Base-by-base conservation (phyloP, 495 filamentous ascomycete species). In the Elasticomyces elasticus region DNA sequence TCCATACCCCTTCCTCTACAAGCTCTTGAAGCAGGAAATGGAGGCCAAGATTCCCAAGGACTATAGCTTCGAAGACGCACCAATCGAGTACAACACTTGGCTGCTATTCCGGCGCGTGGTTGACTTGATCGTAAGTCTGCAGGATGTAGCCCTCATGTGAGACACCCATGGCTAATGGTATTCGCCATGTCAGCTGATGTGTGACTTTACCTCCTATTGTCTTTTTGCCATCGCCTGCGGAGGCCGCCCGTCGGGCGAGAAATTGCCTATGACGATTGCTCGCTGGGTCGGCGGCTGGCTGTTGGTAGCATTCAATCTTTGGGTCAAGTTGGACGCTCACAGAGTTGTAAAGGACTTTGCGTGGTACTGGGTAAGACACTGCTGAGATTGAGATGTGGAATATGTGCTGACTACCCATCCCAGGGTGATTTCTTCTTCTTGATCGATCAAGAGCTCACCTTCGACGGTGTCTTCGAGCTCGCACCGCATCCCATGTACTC, bases 401-500 rank as follows among this genome's bases (percentile, higher is more conserved):
- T n/a, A n/a, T n/a, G n/a, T n/a, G n/a, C n/a, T n/a, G n/a, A n/a
- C n/a, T n/a, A n/a, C n/a, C n/a, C n/a, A n/a, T 44, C 13, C 40
- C 23, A 20, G 92, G 92, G 92, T 49, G 92, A 98, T 65, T 98
- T 97, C 72, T 98, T 98, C 76, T 98, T 87, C 72, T 82, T 98
- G 67, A 88, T 97, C 65, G 94, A 98, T 67, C 89, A 96, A 66
- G 87, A 96, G 66, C 76, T 98, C 64, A 96, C 92, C 28, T 97
- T 98, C 60, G 94, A 98, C 65, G 94, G 94, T 44, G 57, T 60
- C 50, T 98, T 96, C 66, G 92, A 98, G 70, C 94, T 98, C 86
- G 92, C 94, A 42, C 92, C 92, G 23, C 92, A 98, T 68, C 92
- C 92, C 37, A 98, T 98, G 92, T 98, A 98, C 73, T 94, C 90